Conservation (phyloP, 108 stramenopile species). For the Cylindrotheca fusiformis region DNA sequence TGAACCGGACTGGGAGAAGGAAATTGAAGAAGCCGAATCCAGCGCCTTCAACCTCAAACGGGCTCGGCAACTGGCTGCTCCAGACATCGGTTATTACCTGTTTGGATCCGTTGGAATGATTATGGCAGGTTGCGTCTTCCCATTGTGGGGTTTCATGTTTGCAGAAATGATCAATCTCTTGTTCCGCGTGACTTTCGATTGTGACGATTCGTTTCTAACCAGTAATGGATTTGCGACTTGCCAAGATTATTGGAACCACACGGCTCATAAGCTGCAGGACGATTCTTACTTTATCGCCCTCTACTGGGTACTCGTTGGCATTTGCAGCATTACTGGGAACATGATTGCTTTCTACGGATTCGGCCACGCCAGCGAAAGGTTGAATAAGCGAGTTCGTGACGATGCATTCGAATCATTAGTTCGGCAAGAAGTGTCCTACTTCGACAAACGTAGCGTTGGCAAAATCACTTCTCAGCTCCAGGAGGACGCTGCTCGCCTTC, state of each 20-base stretch:
- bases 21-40: conserved; percentile 1
- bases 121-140: conserved; percentile 70
- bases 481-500: conserved; percentile 76
- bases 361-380: conserved; percentile 65
- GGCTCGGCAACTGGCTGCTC: conserved; percentile 4
- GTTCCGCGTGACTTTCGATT: conserved; percentile 30
- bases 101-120: conserved; percentile 57
- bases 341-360: conserved; percentile 60
- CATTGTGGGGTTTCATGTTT: conserved; percentile 66
- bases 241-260: conserved; percentile 45
- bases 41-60: conserved; percentile 2
- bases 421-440: conserved; percentile 75
- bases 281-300: conserved; percentile 37
- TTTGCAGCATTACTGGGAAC: conserved; percentile 59
- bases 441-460: conserved; percentile 68
- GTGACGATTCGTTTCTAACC: conserved; percentile 28
- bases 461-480: conserved; percentile 79
- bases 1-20: conserved; percentile 1
- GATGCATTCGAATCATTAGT: conserved; percentile 51
- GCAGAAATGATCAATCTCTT: conserved; percentile 53
- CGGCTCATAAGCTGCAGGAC: conserved; percentile 51
- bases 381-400: conserved; percentile 74
- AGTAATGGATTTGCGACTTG: conserved; percentile 34
- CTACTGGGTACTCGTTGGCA: conserved; percentile 45
- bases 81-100: conserved; percentile 14